A percentile compares a stretch with the other conserved stretches of the same genome.
Conservation (phyloP, 2,329 filamentous ascomycete species). For the Cladosporium sp. region DNA sequence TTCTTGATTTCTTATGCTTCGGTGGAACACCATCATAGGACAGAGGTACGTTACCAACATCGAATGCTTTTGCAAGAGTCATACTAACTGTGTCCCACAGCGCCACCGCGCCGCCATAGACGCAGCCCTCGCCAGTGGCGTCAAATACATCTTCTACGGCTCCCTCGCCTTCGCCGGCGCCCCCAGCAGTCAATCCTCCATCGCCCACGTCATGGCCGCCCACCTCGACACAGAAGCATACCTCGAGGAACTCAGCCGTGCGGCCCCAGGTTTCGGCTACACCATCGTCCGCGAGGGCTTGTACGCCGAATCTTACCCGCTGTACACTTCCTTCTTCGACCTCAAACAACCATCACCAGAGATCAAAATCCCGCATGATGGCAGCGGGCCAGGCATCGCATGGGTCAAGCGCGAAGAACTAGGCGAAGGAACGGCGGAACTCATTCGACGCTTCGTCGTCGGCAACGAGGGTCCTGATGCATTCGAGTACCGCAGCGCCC, state of each 20-base stretch:
- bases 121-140: neutral
- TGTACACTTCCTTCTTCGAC: neutral
- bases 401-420: neutral
- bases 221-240: neutral
- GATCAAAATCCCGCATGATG: neutral
- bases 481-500: too few relatives aligned
- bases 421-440: neutral
- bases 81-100: neutral
- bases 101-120: neutral
- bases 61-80: neutral
- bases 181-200: neutral
- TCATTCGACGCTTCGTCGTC: neutral
- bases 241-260: neutral
- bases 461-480: too few relatives aligned
- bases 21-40: neutral
- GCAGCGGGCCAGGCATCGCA: neutral
- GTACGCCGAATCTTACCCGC: neutral
- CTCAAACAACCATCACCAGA: neutral
- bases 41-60: neutral
- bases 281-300: neutral
- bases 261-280: neutral
- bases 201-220: neutral
- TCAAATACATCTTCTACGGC: neutral
- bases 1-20: neutral
- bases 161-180: neutral